Evolutionary conservation across 257 asterid genomes (phyloP).

Genomic region (Buddleja alternifolia): DNA sequence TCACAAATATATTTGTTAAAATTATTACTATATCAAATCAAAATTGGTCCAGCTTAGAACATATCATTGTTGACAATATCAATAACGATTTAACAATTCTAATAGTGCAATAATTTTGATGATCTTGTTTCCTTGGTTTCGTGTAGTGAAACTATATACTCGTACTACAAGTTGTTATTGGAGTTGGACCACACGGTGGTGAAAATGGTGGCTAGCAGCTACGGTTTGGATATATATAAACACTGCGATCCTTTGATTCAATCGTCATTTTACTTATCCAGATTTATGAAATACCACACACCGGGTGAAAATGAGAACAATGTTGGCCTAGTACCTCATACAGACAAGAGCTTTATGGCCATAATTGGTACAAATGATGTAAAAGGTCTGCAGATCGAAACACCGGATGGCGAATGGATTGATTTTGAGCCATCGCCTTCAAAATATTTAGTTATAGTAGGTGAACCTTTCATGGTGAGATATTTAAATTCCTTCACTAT

Average conservation of each 20-base stretch:
- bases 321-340: conserved; percentile 47
- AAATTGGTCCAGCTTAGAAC: too few relatives aligned
- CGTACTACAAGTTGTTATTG: conserved; percentile 33
- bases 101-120: too few relatives aligned
- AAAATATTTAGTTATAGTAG: conserved; percentile 42
- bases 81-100: too few relatives aligned
- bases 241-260: conserved; percentile 26
- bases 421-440: conserved; percentile 37
- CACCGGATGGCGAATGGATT: conserved; percentile 49
- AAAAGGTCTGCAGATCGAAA: conserved; percentile 47
- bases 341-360: conserved; percentile 46
- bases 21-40: too few relatives aligned
- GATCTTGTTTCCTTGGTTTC: background rate
- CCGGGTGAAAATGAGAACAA: conserved; percentile 20
- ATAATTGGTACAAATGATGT: conserved; percentile 47
- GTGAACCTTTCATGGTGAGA: conserved; percentile 54
- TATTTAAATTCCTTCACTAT: background rate
- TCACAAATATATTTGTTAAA: too few relatives aligned
- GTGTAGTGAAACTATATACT: conserved; percentile 37
- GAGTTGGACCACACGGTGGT: conserved; percentile 34
- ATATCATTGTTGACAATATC: too few relatives aligned
- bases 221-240: conserved; percentile 45
- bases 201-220: conserved; percentile 46
- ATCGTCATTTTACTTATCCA: conserved; percentile 38
- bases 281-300: conserved; percentile 39